A percentile compares a stretch with the other conserved stretches of the same genome.
These are phyloP conservation scores for Curvularia eragrostidis DNA, from an alignment of 2,329 filamentous ascomycete species.

Conservation along the genomic window DNA sequence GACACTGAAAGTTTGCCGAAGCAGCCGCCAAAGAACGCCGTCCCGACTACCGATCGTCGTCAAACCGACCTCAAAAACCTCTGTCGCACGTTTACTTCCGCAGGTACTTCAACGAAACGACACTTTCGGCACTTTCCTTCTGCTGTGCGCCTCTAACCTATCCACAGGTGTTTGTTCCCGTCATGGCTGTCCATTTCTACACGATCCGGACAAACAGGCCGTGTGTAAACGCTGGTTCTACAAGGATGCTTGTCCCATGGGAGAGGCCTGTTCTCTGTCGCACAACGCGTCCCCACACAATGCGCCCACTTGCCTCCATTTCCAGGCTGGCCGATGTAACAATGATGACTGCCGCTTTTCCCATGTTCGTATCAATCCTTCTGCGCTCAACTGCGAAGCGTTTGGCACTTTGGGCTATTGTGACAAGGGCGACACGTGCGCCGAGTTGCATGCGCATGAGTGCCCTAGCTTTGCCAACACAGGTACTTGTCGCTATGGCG, in stretches of 20 bases:
- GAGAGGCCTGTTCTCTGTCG: conserved; percentile 85
- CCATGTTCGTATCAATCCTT: conserved; percentile 78
- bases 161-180: conserved; percentile 79
- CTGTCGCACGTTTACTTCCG: conserved; percentile 40
- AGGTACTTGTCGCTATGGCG: conserved; percentile 75
- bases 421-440: conserved; percentile 77
- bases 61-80: conserved; percentile 21
- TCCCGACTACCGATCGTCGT: conserved; percentile 13
- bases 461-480: conserved; percentile 95
- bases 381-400: conserved; percentile 78
- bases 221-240: conserved; percentile 88
- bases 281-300: conserved; percentile 85
- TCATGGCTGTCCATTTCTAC: conserved; percentile 77
- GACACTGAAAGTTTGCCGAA: conserved; percentile 1
- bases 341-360: conserved; percentile 86
- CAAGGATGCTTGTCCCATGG: conserved; percentile 77
- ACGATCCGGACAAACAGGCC: conserved; percentile 86
- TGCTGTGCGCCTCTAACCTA: conserved; percentile 25
- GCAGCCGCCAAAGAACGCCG: conserved; percentile 4
- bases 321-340: conserved; percentile 85
- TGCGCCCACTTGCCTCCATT: conserved; percentile 88
- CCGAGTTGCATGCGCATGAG: conserved; percentile 86
- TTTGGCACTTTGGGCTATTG: conserved; percentile 92
- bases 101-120: conserved; percentile 38
- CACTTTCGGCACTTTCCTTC: conserved; percentile 7